Conservation (phyloP, 805 yeast genomes). For the Sugiyamaella chiloensis region DNA sequence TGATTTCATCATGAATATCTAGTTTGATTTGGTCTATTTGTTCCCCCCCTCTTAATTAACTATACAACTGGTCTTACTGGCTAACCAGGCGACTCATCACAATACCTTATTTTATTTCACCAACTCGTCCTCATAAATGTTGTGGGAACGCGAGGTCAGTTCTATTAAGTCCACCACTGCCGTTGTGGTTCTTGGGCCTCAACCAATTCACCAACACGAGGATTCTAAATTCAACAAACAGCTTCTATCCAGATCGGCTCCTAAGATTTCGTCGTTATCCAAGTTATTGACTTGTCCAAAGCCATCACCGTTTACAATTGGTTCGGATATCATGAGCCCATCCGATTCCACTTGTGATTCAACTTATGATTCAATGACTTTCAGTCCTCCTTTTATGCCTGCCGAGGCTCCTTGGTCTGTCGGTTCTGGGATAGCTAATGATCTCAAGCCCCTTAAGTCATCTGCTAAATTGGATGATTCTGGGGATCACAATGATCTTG, state of each 20-base stretch:
- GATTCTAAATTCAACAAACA: background rate
- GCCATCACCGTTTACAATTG: background rate
- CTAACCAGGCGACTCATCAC: too few species aligned
- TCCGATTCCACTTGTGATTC: background rate
- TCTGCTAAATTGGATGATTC: background rate
- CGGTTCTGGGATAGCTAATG: too few species aligned
- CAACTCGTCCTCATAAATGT: too few species aligned
- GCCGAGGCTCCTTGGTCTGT: background rate
- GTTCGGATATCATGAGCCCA: background rate
- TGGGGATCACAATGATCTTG: background rate
- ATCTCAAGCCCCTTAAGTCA: background rate
- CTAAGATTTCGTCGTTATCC: conserved; percentile 2
- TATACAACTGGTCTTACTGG: too few species aligned
- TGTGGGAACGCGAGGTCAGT: background rate
- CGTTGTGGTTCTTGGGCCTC: background rate
- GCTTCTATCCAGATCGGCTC: conserved; percentile 1
- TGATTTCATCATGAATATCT: too few species aligned
- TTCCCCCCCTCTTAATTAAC: too few species aligned
- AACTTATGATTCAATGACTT: background rate
- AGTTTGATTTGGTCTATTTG: too few species aligned
- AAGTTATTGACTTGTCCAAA: background rate
- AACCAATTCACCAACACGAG: background rate
- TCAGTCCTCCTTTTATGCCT: background rate
- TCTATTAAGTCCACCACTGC: background rate
- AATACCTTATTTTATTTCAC: too few species aligned